Conservation (phyloP, 176 grass and related monocot genomes). For the Ampelocalamus luodianensis region DNA sequence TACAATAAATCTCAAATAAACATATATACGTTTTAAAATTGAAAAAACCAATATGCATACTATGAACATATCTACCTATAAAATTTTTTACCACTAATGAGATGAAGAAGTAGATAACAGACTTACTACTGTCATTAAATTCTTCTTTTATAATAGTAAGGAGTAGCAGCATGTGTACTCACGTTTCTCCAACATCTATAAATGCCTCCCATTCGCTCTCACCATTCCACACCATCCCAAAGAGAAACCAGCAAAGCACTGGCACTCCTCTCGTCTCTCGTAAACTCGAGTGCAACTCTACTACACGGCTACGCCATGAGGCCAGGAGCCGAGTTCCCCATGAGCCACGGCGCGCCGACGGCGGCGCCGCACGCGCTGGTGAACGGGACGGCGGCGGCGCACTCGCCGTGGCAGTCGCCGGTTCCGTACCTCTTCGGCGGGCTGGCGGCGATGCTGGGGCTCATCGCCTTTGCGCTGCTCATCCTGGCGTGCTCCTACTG, state of each 20-base stretch:
- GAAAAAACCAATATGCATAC: no score
- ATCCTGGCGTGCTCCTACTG: conserved; percentile 96
- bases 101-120: no score
- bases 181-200: conserved; percentile 42
- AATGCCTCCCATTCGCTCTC: conserved; percentile 41
- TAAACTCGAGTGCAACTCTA: neutral
- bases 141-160: no score
- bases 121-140: no score
- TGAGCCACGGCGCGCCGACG: conserved; percentile 36
- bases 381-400: conserved; percentile 44
- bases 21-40: neutral
- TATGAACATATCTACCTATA: no score
- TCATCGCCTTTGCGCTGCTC: conserved; percentile 84
- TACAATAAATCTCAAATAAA: no score
- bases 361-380: conserved; percentile 32
- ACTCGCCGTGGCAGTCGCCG: conserved; percentile 86
- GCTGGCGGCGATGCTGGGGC: conserved; percentile 81
- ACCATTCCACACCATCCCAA: conserved; percentile 41
- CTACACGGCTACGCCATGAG: conserved; percentile 48
- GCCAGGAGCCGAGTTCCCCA: conserved; percentile 46
- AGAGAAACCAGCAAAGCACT: neutral
- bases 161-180: neutral
- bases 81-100: no score
- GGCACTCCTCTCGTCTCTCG: neutral
- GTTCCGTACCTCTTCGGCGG: conserved; percentile 88